These are phyloP conservation scores for Fusarium verticillioides DNA, from an alignment of 2,329 filamentous ascomycete species.

Conservation along the genomic window DNA sequence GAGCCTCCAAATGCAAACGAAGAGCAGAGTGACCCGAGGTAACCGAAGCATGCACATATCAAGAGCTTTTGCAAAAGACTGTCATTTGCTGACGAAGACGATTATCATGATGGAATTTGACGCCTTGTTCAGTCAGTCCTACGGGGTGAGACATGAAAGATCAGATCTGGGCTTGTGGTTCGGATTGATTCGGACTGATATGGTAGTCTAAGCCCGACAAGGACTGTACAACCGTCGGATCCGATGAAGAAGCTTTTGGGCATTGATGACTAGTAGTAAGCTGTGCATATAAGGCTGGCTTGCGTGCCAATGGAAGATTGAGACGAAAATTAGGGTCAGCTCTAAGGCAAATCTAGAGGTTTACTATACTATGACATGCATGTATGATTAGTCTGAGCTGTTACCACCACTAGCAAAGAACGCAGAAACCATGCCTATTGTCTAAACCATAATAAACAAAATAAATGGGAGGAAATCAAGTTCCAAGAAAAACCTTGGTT, in stretches of 20 bases:
- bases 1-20: background rate
- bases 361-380: background rate
- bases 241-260: background rate
- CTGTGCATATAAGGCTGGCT: background rate
- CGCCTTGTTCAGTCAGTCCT: background rate
- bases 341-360: background rate
- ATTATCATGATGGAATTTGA: too few relatives aligned
- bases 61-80: background rate
- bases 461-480: accelerated
- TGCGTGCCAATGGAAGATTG: background rate
- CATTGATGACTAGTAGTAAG: background rate
- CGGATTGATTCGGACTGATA: background rate
- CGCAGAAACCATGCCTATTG: background rate
- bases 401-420: background rate
- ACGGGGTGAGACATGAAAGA: background rate
- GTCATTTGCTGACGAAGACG: background rate
- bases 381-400: background rate
- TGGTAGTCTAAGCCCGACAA: background rate
- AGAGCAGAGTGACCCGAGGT: background rate
- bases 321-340: background rate
- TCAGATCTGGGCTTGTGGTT: background rate
- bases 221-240: background rate
- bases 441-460: background rate
- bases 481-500: accelerated
- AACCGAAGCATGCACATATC: background rate